phyloP scores from a whole-genome alignment of 2,329 filamentous ascomycete species.

The Elsinoe australis region DNA sequence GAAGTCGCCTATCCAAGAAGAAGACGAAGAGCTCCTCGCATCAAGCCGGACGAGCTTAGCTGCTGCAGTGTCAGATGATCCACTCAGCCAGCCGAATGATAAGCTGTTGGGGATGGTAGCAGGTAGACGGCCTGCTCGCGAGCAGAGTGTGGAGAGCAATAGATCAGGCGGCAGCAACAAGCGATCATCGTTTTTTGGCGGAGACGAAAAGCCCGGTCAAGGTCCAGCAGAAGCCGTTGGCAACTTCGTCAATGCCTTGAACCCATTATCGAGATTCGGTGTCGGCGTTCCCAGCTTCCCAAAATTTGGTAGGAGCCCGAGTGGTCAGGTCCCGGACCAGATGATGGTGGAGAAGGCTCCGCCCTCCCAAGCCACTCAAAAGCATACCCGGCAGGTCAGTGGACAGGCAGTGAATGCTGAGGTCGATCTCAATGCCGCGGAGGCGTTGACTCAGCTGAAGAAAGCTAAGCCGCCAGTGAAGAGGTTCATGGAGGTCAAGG shows the following conservation, averaged over 20 bases:
- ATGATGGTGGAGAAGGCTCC: constrained; percentile 1
- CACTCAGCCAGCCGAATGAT: constrained; percentile 43
- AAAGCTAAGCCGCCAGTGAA: constrained; percentile 42
- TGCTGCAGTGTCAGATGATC: constrained; percentile 23
- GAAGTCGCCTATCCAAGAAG: constrained; percentile 57
- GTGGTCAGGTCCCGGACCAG: constrained; percentile 19
- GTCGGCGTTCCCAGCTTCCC: constrained; percentile 28
- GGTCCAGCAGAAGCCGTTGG: constrained; percentile 24
- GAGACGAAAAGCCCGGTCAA: constrained; percentile 12
- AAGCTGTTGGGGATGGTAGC: constrained; percentile 52
- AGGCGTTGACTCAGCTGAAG: constrained; percentile 38
- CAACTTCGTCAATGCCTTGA: constrained; percentile 29
- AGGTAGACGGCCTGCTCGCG: constrained; percentile 56
- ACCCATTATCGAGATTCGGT: constrained; percentile 32
- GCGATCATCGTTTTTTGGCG: constrained; percentile 43
- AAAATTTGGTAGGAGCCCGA: constrained; percentile 28
- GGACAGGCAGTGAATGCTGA: constrained; percentile 16
- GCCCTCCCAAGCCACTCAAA: constrained; percentile 18
- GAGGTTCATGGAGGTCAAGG: constrained; percentile 41
- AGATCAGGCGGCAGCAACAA: constrained; percentile 56
- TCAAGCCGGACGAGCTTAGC: not conserved
- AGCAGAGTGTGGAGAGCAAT: constrained; percentile 68
- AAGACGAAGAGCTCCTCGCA: constrained; percentile 42
- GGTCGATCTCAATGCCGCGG: constrained; percentile 34
- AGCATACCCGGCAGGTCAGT: constrained; percentile 23